phyloP scores from a whole-genome alignment of 2,329 filamentous ascomycete species.

The Pseudogymnoascus sp. region DNA sequence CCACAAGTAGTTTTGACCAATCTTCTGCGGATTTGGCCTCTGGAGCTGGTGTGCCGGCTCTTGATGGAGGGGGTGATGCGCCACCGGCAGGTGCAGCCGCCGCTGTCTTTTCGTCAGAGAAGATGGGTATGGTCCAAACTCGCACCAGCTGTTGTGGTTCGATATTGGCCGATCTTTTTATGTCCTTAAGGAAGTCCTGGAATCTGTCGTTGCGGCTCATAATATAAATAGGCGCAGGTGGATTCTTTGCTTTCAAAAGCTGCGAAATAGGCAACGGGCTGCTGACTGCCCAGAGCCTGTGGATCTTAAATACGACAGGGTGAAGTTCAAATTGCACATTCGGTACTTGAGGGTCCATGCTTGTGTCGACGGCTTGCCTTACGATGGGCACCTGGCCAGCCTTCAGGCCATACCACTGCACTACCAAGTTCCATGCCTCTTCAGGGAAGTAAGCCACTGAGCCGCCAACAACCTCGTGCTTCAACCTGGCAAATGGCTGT shows the following conservation, averaged over 20 bases:
- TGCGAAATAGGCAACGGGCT: slow-evolving; percentile 50
- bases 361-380: slow-evolving; percentile 70
- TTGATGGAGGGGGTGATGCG: slow-evolving; percentile 31
- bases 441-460: slow-evolving; percentile 71
- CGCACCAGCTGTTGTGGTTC: slow-evolving; percentile 65
- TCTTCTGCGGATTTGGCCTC: slow-evolving; percentile 14
- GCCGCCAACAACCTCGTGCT: slow-evolving; percentile 57
- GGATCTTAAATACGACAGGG: slow-evolving; percentile 75
- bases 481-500: slow-evolving; percentile 62
- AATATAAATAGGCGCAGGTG: slow-evolving; percentile 56
- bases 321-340: slow-evolving; percentile 77
- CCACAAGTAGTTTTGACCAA: slow-evolving; percentile 38
- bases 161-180: slow-evolving; percentile 62
- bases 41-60: slow-evolving; percentile 19
- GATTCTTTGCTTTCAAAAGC: slow-evolving; percentile 50
- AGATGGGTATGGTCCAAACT: slow-evolving; percentile 33
- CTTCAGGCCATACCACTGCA: slow-evolving; percentile 73
- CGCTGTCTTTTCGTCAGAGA: slow-evolving; percentile 25
- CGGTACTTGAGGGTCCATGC: slow-evolving; percentile 44
- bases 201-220: slow-evolving; percentile 63
- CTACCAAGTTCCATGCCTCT: slow-evolving; percentile 72
- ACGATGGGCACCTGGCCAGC: slow-evolving; percentile 62
- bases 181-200: slow-evolving; percentile 65
- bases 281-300: slow-evolving; percentile 62
- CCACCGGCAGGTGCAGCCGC: slow-evolving; percentile 35